Evolutionary conservation across 2,329 filamentous ascomycete species (phyloP), one percentile per base, ranked within the genome.

Genomic region (Phyllosticta citrichinensis): DNA sequence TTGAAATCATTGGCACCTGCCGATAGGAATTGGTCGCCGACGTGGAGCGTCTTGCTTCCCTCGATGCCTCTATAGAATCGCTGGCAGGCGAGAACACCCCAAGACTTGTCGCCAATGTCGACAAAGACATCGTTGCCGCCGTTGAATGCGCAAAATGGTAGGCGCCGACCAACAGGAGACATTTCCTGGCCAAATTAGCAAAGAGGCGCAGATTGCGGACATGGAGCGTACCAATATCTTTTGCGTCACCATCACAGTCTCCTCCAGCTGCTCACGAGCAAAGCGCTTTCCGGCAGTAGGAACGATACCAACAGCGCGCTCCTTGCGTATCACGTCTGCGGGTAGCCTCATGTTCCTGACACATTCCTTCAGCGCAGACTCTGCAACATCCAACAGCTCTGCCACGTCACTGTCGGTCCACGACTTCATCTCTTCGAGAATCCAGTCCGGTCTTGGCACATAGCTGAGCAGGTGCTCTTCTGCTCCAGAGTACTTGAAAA

Each of bases 61-160:
- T 82, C 80, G 66, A 97, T 83, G 1, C 80, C 84, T 3, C 88
- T 88, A 71, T 97, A 96, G 79, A 91, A 96, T 62, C 87, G 83
- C 77, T 99, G 94, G 72, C 92, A 97, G 3, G 92, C 91, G 35
- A 89, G 82, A 2, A 99, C 94, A 65, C 94, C 94, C 88, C 92
- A 96, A 58, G 87, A 91, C 77, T 99, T 99, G 77, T 99, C 94
- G 61, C 94, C 94, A 69, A 99, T 97, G 73, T 99, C 94, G 59
- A 99, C 92, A 75, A 99, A 99, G 52, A 97, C 91, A 73, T 99
- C 94, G 64, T 94, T 93, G 11, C 94, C 94, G 81, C 81, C 94
- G 73, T 99, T 99, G 79, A 99, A 99, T 22, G 94, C 94, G 71
- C 94, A 99, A 71, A 97, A 99, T 0, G 94, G 94, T 33, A 99